Base-by-base conservation (phyloP, 2,329 filamentous ascomycete genomes). In the Huntiella savannae region DNA sequence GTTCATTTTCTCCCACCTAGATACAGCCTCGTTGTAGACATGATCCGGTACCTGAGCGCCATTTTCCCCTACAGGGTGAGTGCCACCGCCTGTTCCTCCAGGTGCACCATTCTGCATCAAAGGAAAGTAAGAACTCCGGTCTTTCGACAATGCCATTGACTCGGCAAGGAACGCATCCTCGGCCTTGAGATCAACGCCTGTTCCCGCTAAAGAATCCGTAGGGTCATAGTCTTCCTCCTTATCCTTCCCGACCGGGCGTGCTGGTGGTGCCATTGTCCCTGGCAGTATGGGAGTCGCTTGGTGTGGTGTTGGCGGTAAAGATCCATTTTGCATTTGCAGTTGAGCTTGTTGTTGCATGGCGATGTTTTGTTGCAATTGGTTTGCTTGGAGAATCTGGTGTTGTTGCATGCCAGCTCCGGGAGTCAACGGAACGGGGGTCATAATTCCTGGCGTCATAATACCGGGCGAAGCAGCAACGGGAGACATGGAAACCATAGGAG, bases 181-280 rank as follows among this genome's bases (percentile, higher is more conserved):
- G 52, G 85, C 85, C 49, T 80, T 77, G 40, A 94, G 63, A 63
- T 94, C 83, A 52, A 95, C 85, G 43, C 85, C 86, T 12, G 85
- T 88, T 13, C 82, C 83, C 13, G 79, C 79, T 46, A 94, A 63
- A 43, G 86, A 82, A 62, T 95, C 87, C 53, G 80, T 83, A 40
- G 87, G 71, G 55, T 93, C 84, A 54, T 87, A 76, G 48, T 73
- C 65, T 47, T 87, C 75, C 46, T 71, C 69, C 52, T 69, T 68
- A 48, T 81, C 79, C n/a, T 41, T 41, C 4, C 12, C 12, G 13
- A 68, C 67, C 49, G 68, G 75, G 55, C 72, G 75, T 55, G 70
- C 77, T 55, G 71, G 75, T 50, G 65, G 74, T 0, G 69, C 71
- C 72, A 74, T 78, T 40, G 58, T 55, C 48, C 61, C 65, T 7